Evolutionary conservation across 768 basidiomycete genomes (phyloP).

Genomic region (Sporobolomyces roseus): DNA sequence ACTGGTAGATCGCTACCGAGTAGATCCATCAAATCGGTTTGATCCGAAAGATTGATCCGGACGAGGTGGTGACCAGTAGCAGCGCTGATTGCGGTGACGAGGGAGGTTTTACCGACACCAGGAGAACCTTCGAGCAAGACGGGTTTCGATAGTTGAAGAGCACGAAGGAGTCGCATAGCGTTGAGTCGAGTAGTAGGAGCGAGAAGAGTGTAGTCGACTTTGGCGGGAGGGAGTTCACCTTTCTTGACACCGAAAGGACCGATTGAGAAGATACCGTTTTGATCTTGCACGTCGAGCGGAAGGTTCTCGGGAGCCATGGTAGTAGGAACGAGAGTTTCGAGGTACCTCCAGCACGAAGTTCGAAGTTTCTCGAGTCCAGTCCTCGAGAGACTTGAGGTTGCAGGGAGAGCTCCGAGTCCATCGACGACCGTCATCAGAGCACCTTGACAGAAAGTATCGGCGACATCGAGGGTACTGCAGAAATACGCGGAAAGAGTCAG

Average conservation of each 20-base stretch:
- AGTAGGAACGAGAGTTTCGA: constrained; percentile 47
- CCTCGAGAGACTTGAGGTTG: constrained; percentile 54
- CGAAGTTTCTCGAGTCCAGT: constrained; percentile 59
- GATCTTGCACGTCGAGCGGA: constrained; percentile 40
- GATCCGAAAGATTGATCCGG: constrained; percentile 95
- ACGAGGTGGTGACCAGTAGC: constrained; percentile 71
- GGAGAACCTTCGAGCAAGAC: constrained; percentile 96
- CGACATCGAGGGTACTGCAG: constrained; percentile 15
- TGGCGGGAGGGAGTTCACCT: constrained; percentile 54
- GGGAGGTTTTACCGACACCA: constrained; percentile 94
- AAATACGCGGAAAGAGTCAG: too few relatives aligned
- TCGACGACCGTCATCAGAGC: constrained; percentile 90
- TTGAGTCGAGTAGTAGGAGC: constrained; percentile 87
- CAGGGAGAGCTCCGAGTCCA: constrained; percentile 52
- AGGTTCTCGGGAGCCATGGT: constrained; percentile 52
- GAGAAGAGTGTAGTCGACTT: constrained; percentile 65
- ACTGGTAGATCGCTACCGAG: constrained; percentile 95
- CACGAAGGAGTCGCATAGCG: constrained; percentile 79
- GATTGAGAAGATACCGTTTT: constrained; percentile 54
- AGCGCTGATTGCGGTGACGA: constrained; percentile 79
- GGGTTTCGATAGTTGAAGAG: constrained; percentile 82
- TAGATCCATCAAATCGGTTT: constrained; percentile 91
- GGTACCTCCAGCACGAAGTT: constrained; percentile 56
- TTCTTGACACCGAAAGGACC: constrained; percentile 69
- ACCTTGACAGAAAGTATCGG: constrained; percentile 57